phyloP scores from a whole-genome alignment of 441 rosid genomes.

The Brassica balearica region DNA sequence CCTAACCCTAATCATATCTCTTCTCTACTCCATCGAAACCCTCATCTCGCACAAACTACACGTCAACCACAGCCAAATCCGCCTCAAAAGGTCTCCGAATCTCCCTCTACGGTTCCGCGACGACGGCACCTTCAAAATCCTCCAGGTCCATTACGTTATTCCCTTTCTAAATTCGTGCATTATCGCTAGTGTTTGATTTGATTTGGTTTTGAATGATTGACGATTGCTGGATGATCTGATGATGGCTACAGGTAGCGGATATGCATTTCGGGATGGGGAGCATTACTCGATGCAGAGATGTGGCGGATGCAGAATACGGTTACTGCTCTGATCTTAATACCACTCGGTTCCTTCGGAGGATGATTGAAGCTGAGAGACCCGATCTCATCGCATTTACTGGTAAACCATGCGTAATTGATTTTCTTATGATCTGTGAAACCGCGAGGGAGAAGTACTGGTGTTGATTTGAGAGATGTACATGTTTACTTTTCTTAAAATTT shows the following conservation, averaged over 20 bases:
- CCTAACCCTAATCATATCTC: constrained; percentile 45
- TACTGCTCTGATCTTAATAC: constrained; percentile 91
- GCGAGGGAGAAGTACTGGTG: not conserved
- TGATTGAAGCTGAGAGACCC: constrained; percentile 78
- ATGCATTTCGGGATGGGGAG: constrained; percentile 88
- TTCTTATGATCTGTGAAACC: not conserved
- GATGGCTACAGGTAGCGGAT: constrained; percentile 66
- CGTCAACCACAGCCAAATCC: constrained; percentile 53
- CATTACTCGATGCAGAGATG: constrained; percentile 80
- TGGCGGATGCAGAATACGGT: constrained; percentile 58
- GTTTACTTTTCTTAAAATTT: not conserved
- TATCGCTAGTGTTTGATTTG: not conserved
- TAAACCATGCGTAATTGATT: constrained; percentile 18
- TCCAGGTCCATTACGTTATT: constrained; percentile 57
- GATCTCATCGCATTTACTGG: constrained; percentile 90
- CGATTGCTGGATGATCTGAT: not conserved
- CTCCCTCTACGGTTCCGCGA: constrained; percentile 81
- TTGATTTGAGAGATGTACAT: not conserved
- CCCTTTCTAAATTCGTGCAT: not conserved
- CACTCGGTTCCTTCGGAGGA: constrained; percentile 67
- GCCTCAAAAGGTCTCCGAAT: constrained; percentile 57
- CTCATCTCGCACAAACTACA: constrained; percentile 49
- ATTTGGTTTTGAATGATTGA: constrained; percentile 4
- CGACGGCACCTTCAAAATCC: constrained; percentile 91
- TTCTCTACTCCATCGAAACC: constrained; percentile 56